phyloP scores from a whole-genome alignment of 257 asterid genomes.

The Nicotiana tabacum region DNA sequence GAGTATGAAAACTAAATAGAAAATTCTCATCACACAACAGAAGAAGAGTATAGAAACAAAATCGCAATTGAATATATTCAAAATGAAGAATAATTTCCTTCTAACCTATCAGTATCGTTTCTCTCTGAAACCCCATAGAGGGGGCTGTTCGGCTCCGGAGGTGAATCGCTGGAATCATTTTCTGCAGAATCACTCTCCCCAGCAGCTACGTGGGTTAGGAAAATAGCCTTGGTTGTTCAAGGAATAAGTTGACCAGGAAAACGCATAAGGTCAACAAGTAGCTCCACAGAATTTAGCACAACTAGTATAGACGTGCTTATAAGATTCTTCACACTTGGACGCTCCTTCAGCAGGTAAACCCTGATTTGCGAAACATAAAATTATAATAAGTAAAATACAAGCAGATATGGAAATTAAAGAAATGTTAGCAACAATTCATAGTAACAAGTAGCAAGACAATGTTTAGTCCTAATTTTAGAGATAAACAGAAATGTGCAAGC shows the following conservation, averaged over 20 bases:
- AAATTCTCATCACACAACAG: no score
- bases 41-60: background rate
- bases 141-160: conserved; percentile 96
- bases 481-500: background rate
- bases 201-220: conserved; percentile 80
- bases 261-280: conserved; percentile 75
- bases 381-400: background rate
- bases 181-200: conserved; percentile 99
- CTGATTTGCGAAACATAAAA: conserved; percentile 34
- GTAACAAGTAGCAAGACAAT: background rate
- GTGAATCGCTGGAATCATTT: conserved; percentile 98
- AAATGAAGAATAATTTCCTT: background rate
- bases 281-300: conserved; percentile 69
- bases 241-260: conserved; percentile 92
- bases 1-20: no score
- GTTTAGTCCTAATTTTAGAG: background rate
- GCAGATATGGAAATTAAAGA: conserved; percentile 12
- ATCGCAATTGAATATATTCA: background rate
- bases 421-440: background rate
- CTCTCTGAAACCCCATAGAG: conserved; percentile 74
- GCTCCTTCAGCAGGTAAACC: conserved; percentile 90
- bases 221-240: conserved; percentile 65
- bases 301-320: conserved; percentile 88
- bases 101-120: conserved; percentile 69
- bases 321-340: conserved; percentile 73